Evolutionary conservation across 1,284 basidiomycete species (phyloP), one percentile per base, ranked within the genome.

Genomic region (Tilletia setariae): DNA sequence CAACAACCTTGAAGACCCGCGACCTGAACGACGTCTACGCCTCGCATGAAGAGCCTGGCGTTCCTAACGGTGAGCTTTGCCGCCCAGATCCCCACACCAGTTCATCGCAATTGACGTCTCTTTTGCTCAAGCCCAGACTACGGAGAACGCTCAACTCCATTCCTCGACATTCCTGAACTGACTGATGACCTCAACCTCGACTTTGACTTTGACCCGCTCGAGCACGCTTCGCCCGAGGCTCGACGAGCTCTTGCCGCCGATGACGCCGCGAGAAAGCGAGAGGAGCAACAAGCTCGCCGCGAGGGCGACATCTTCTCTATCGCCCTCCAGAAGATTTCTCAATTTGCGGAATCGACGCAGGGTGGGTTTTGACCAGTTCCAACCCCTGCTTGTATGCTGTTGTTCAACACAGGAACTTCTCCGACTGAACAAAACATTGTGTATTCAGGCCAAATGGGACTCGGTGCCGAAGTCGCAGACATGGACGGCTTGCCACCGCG

Each of bases 121-220:
- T 16, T 1, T 2, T 61, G 15, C 19, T 25, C 21, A 1, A 25
- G 23, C 23, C 21, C 49, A 65, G 49, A 51, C 9, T 46, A 53
- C 43, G 44, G 64, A 19, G 49, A 53, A 28, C 44, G 64, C 28
- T 49, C 43, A n/a, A 65, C 23, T 21, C 49, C 49, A 28, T 49
- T 49, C 35, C 35, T 59, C 64, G 35, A 53, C 30, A 61, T 65
- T 28, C 49, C 64, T 8, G 64, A 51, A n/a, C 64, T 65, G n/a
- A 49, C 64, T 21, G 64, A 65, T 40, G 64, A 65, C 23, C 25
- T 65, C 19, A 49, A 42, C 6, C 49, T 53, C 44, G 56, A 53
- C 43, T 65, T 65, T 21, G 64, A 65, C 44, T 65, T 65, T 30
- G 64, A 65, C 35, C 64, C 64, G 30, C 64, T 65, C 44, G n/a